These are phyloP conservation scores for Aspergillus hancockii DNA, from an alignment of 495 filamentous ascomycete genomes.

Conservation along the genomic window DNA sequence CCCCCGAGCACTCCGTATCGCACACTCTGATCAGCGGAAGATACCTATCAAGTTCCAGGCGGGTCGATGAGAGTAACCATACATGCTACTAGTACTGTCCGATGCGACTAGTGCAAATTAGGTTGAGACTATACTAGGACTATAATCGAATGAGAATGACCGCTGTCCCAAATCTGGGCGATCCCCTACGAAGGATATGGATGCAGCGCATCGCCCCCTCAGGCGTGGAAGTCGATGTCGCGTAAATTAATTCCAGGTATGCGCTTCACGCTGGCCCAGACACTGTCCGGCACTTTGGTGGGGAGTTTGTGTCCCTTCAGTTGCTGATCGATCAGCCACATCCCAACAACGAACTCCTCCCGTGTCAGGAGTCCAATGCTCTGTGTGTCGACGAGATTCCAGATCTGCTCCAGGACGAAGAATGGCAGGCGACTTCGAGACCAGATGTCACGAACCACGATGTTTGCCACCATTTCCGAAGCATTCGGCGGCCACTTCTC, in stretches of 20 bases:
- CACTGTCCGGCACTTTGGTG: constrained; percentile 70
- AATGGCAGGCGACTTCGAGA: constrained; percentile 67
- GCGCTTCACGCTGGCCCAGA: constrained; percentile 81
- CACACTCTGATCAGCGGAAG: not conserved
- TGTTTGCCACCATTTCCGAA: constrained; percentile 65
- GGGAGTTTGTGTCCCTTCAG: constrained; percentile 89
- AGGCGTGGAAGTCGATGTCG: constrained; percentile 8
- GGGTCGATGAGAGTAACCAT: not conserved
- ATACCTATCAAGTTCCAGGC: not conserved
- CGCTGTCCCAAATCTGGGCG: not conserved
- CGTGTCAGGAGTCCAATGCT: constrained; percentile 61
- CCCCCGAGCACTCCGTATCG: not conserved
- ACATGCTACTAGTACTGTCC: not conserved
- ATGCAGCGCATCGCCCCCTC: not conserved
- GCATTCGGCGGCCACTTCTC: constrained; percentile 28
- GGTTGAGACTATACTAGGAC: not conserved
- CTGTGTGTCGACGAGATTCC: constrained; percentile 76
- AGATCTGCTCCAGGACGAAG: constrained; percentile 75
- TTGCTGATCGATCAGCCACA: constrained; percentile 93
- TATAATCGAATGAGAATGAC: not conserved
- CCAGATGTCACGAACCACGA: constrained; percentile 89
- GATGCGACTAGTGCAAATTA: not conserved
- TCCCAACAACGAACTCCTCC: constrained; percentile 90
- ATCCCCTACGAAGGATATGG: not conserved
- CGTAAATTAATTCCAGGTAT: constrained; percentile 44